A percentile compares a stretch with the other conserved stretches of the same genome.
These are phyloP conservation scores for Ceratocystis alfenasii DNA, from an alignment of 2,329 filamentous ascomycete genomes.

Conservation along the genomic window DNA sequence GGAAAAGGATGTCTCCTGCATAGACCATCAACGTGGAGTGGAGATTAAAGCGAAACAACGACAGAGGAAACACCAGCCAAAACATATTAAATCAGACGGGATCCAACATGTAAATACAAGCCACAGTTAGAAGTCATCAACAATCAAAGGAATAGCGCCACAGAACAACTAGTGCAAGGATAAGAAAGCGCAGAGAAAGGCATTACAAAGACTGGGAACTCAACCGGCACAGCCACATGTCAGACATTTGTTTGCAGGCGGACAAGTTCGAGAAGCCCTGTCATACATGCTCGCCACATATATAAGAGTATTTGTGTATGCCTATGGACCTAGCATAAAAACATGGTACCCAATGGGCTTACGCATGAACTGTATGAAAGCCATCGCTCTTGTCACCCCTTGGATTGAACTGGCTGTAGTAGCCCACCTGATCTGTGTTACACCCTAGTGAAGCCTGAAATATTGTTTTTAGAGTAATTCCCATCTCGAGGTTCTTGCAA, in stretches of 20 bases:
- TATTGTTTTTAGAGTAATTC: background rate
- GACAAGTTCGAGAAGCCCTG: background rate
- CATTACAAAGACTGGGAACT: background rate
- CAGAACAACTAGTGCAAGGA: background rate
- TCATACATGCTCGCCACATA: background rate
- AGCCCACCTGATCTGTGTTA: background rate
- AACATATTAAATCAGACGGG: no score
- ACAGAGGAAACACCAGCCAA: background rate
- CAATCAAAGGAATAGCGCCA: background rate
- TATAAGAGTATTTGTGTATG: background rate
- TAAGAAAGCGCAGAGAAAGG: background rate
- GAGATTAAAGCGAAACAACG: background rate
- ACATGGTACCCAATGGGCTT: background rate
- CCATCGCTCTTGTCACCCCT: background rate
- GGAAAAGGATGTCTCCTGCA: background rate
- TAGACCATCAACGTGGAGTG: background rate
- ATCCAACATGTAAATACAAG: background rate
- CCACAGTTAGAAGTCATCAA: background rate
- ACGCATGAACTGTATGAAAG: slow-evolving; percentile 17
- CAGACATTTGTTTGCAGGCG: background rate
- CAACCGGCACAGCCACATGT: background rate
- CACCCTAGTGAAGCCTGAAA: background rate
- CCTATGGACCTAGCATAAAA: background rate
- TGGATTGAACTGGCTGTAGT: background rate
- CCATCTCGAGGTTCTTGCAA: background rate